A percentile compares a stretch with the other conserved stretches of the same genome.
Conservation (phyloP, 805 yeast species). For the Saccharomycopsis schoenii region DNA sequence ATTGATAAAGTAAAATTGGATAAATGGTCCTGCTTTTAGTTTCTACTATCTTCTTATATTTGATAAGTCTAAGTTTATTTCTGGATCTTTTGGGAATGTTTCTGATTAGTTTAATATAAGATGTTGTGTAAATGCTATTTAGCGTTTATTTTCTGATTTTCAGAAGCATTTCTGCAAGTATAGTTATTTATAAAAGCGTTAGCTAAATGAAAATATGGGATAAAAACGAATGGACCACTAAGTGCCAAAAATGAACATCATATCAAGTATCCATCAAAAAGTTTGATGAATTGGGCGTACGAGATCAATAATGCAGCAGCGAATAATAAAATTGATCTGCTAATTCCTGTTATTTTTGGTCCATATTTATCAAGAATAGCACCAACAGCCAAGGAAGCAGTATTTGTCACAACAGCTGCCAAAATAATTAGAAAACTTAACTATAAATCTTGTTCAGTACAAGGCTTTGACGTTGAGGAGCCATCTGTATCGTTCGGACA, state of each 20-base stretch:
- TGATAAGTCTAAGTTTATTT: too few species aligned
- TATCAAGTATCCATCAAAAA: conserved; percentile 53
- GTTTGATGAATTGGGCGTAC: conserved; percentile 27
- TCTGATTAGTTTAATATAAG: too few species aligned
- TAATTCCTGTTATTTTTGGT: conserved; percentile 66
- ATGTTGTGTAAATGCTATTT: too few species aligned
- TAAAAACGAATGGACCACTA: conserved; percentile 92
- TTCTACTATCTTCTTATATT: too few species aligned
- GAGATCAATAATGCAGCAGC: conserved; percentile 44
- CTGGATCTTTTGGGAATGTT: too few species aligned
- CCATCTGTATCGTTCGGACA: conserved; percentile 65
- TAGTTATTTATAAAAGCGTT: conserved; percentile 74
- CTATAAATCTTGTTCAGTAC: conserved; percentile 73
- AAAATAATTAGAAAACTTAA: conserved; percentile 75
- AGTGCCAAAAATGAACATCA: conserved; percentile 75
- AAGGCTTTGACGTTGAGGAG: conserved; percentile 21
- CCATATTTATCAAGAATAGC: conserved; percentile 69
- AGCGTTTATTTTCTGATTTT: too few species aligned
- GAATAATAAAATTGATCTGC: conserved; percentile 55
- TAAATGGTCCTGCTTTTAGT: too few species aligned
- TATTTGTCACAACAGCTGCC: conserved; percentile 81
- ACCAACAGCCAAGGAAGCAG: conserved; percentile 77
- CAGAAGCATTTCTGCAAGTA: too few species aligned
- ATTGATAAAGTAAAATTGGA: too few species aligned
- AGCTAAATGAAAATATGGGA: conserved; percentile 82